Conservation (phyloP, 768 basidiomycete species). For the Cubamyces lactineus region DNA sequence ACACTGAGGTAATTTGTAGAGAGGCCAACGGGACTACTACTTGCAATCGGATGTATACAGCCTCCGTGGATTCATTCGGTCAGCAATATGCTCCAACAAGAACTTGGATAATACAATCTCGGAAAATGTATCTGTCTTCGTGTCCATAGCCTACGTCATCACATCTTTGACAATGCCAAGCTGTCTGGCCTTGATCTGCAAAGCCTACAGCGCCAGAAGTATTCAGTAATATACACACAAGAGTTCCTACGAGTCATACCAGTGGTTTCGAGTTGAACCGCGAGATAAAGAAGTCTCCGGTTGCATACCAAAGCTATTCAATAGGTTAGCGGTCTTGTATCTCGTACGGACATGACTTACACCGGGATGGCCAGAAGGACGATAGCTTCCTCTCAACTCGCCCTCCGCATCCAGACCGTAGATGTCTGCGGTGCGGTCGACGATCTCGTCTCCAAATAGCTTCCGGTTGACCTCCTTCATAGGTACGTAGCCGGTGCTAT, state of each 20-base stretch:
- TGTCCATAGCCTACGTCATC: no score
- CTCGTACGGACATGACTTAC: conserved; percentile 28
- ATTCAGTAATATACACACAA: not conserved
- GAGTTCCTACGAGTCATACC: conserved; percentile 25
- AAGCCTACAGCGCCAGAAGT: conserved; percentile 27
- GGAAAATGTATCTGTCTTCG: not conserved
- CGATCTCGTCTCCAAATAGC: conserved; percentile 42
- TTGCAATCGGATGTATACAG: no score
- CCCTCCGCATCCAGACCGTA: conserved; percentile 50
- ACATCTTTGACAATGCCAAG: conserved; percentile 21
- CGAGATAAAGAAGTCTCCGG: conserved; percentile 40
- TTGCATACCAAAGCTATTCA: conserved; percentile 45
- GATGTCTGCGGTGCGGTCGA: conserved; percentile 35
- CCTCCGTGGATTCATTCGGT: no score
- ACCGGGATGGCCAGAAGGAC: conserved; percentile 47
- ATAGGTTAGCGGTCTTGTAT: not conserved
- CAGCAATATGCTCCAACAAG: no score
- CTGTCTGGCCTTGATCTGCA: conserved; percentile 42
- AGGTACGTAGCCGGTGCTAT: conserved; percentile 39
- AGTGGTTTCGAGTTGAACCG: conserved; percentile 42
- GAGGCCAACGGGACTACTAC: no score
- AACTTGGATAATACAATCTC: not conserved
- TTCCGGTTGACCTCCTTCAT: conserved; percentile 37
- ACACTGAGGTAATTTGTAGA: no score
- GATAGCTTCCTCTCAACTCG: conserved; percentile 41